Evolutionary conservation across 2,329 filamentous ascomycete species (phyloP).

Genomic region (Ciborinia camelliae): DNA sequence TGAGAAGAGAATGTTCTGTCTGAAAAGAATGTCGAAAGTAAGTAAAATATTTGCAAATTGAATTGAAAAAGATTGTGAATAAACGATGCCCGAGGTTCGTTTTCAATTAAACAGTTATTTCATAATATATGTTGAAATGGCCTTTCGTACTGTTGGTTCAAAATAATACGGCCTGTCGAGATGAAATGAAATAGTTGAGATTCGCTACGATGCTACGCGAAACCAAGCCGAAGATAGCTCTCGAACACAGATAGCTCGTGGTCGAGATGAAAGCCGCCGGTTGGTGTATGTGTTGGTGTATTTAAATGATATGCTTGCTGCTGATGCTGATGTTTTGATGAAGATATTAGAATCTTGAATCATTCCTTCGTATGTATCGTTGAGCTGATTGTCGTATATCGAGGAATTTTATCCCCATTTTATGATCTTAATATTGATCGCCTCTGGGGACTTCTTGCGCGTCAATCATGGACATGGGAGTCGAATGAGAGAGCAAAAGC

Average conservation of each 20-base stretch:
- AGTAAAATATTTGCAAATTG: not conserved
- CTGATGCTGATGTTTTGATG: not conserved
- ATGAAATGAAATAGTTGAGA: not conserved
- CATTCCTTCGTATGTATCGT: not conserved
- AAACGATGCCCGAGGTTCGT: slow-evolving; percentile 2
- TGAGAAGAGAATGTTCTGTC: not conserved
- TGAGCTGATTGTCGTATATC: not conserved
- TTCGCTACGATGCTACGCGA: not conserved
- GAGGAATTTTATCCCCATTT: not conserved
- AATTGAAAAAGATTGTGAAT: not conserved
- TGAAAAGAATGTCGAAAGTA: not conserved
- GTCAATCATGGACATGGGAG: not conserved
- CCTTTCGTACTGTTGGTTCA: not conserved
- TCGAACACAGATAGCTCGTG: too few relatives aligned
- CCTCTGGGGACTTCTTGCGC: not conserved
- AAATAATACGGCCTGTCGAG: not conserved
- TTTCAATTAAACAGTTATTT: not conserved
- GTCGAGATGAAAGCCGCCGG: not conserved
- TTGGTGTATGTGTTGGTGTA: not conserved
- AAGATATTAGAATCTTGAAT: not conserved
- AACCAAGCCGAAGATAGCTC: not conserved
- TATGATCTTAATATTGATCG: not conserved
- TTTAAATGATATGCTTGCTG: not conserved
- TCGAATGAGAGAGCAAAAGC: not conserved
- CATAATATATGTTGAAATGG: not conserved